Conservation (phyloP, 2,329 filamentous ascomycete genomes). For the Botryotinia globosa region DNA sequence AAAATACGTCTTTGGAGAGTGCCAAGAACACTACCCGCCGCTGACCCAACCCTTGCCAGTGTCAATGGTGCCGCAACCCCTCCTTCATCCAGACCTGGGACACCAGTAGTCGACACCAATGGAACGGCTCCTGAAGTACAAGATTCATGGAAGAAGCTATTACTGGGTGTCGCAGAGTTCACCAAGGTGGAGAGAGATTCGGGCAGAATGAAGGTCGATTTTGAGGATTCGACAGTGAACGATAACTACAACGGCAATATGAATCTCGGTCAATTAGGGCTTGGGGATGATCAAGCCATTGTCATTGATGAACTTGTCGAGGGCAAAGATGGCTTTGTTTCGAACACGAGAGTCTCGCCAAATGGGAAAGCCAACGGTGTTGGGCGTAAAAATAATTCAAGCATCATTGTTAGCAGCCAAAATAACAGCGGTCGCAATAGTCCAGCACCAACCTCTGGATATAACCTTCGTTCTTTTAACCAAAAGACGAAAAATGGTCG, state of each 20-base stretch:
- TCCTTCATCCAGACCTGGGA: constrained; percentile 36
- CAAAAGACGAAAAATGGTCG: constrained; percentile 62
- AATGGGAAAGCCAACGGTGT: constrained; percentile 27
- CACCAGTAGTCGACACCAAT: constrained; percentile 26
- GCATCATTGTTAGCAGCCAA: constrained; percentile 38
- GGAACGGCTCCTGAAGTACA: constrained; percentile 30
- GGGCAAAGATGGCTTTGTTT: constrained; percentile 56
- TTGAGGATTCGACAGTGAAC: constrained; percentile 69
- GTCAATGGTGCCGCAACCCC: constrained; percentile 44
- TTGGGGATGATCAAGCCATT: constrained; percentile 71
- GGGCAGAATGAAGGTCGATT: constrained; percentile 43
- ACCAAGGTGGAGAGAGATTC: constrained; percentile 60
- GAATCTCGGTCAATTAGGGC: constrained; percentile 61
- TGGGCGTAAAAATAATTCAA: constrained; percentile 24
- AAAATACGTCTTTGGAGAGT: constrained; percentile 64
- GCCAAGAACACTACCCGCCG: constrained; percentile 32
- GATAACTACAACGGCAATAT: constrained; percentile 73
- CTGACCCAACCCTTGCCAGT: constrained; percentile 39
- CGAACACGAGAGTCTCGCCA: constrained; percentile 43
- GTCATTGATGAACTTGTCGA: constrained; percentile 79
- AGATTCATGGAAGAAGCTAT: constrained; percentile 44
- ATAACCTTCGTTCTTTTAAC: constrained; percentile 64
- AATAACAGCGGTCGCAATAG: constrained; percentile 67
- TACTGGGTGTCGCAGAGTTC: constrained; percentile 57
- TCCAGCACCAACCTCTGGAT: constrained; percentile 54